Percentiles rank a stretch among this genome's conserved stretches.
Evolutionary conservation across 345 rosid genomes (phyloP).

Genomic region (Reutealis trisperma): DNA sequence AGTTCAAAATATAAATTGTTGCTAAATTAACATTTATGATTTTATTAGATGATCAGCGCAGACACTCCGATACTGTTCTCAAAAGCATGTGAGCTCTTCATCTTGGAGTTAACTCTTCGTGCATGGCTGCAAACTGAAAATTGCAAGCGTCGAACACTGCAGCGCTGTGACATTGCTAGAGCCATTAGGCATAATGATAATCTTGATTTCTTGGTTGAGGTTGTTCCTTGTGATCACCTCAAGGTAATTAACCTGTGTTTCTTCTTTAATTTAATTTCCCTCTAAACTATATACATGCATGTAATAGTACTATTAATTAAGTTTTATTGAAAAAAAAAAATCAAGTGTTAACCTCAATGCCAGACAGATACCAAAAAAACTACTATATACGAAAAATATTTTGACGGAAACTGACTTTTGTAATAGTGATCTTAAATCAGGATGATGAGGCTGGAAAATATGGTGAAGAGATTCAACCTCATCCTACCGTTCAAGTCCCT

Average conservation of each 20-base stretch:
- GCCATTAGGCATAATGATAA: conserved; percentile 13
- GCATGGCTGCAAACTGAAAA: conserved; percentile 31
- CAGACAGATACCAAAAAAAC: too few relatives aligned
- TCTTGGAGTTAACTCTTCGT: conserved; percentile 32
- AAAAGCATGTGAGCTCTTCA: conserved; percentile 40
- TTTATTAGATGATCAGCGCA: conserved; percentile 33
- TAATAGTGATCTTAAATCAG: neutral
- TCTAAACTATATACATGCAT: too few relatives aligned
- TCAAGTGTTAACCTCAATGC: too few relatives aligned
- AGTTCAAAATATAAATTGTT: too few relatives aligned
- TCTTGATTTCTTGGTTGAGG: conserved; percentile 20
- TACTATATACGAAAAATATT: too few relatives aligned
- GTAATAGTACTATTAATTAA: too few relatives aligned
- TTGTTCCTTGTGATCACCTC: conserved; percentile 5
- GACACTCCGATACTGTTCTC: conserved; percentile 33
- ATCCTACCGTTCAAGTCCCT: conserved; percentile 5
- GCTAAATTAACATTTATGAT: neutral
- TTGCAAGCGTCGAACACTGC: conserved; percentile 27
- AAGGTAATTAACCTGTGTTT: neutral
- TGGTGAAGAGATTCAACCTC: neutral
- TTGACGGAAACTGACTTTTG: too few relatives aligned
- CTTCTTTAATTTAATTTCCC: too few relatives aligned
- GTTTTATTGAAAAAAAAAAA: too few relatives aligned
- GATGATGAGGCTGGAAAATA: conserved; percentile 7
- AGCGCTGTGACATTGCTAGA: conserved; percentile 24